These are phyloP conservation scores for Carex cristatella DNA, from an alignment of 176 grass and related monocot genomes.

Conservation along the genomic window DNA sequence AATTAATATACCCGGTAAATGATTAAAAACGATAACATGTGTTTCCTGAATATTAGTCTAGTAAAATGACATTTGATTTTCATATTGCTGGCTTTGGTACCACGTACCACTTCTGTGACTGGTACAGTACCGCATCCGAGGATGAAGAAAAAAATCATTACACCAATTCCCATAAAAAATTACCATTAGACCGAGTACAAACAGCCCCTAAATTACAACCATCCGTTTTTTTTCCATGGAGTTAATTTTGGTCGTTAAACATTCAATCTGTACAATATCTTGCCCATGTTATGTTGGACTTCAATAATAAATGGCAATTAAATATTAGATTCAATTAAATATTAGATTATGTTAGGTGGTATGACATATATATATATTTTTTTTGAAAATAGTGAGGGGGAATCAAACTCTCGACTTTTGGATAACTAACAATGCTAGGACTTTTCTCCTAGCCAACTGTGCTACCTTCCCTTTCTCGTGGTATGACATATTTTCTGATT, in stretches of 20 bases:
- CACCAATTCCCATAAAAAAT: neutral
- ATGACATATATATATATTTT: too few species aligned
- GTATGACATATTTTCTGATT: neutral
- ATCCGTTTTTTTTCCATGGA: neutral
- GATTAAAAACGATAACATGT: neutral
- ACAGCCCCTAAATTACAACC: neutral
- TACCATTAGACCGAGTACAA: neutral
- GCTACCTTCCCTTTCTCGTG: too few species aligned
- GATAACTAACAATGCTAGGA: too few species aligned
- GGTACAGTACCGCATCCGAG: neutral
- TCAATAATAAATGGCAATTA: neutral
- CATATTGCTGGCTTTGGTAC: neutral
- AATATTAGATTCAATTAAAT: neutral
- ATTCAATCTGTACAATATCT: neutral
- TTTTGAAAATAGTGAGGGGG: too few species aligned
- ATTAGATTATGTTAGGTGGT: neutral
- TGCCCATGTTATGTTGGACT: too few species aligned
- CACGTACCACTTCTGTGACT: neutral
- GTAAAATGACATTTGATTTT: neutral
- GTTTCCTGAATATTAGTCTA: neutral
- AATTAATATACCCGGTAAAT: neutral
- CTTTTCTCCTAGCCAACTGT: too few species aligned
- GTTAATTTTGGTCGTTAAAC: neutral
- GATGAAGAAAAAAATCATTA: neutral
- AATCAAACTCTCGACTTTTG: too few species aligned